A percentile compares a stretch with the other conserved stretches of the same genome.
phyloP scores from a whole-genome alignment of 139 green algal species.

The Coelastrella sp. region DNA sequence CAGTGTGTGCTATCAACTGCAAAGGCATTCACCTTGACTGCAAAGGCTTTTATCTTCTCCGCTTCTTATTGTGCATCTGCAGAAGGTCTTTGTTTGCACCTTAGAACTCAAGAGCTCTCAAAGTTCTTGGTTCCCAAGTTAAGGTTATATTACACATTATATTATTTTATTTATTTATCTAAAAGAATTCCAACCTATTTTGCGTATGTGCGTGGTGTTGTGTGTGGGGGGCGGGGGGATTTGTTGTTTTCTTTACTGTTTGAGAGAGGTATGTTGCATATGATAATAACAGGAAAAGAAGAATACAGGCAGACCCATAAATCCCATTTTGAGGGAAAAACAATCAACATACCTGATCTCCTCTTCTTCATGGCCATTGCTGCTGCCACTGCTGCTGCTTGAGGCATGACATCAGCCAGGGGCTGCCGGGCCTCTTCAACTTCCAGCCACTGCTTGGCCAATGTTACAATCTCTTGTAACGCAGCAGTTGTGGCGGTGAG shows the following conservation, averaged over 20 bases:
- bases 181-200: too few species aligned
- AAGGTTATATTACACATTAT: too few species aligned
- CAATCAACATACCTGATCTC: not conserved
- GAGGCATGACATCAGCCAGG: conserved; percentile 36
- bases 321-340: too few species aligned
- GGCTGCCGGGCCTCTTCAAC: not conserved
- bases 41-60: too few species aligned
- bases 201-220: not conserved
- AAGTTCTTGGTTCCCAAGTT: too few species aligned
- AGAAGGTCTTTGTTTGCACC: not conserved
- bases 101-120: too few species aligned
- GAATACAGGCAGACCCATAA: not conserved
- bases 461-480: not conserved
- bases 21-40: too few species aligned
- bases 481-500: not conserved
- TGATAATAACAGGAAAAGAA: not conserved
- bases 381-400: conserved; percentile 26
- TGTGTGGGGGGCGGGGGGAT: not conserved
- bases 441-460: not conserved
- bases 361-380: not conserved
- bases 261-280: not conserved
- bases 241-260: too few species aligned
- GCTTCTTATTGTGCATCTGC: too few species aligned
- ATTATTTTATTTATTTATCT: too few species aligned
- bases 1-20: too few species aligned